phyloP scores from a whole-genome alignment of 108 stramenopile species.

The Pseudonitzschia pungens region DNA sequence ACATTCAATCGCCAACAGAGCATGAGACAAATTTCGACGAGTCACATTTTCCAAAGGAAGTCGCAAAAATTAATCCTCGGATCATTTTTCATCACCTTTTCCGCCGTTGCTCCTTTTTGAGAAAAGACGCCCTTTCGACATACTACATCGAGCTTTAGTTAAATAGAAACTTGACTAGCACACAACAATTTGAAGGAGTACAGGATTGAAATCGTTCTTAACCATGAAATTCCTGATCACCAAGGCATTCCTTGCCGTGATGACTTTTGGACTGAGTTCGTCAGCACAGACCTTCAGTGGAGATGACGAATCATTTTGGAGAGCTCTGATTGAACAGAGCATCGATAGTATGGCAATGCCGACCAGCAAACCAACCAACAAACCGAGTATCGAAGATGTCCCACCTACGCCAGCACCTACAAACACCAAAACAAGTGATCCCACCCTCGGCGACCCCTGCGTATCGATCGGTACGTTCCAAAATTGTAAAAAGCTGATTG shows the following conservation, averaged over 20 bases:
- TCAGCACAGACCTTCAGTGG: neutral
- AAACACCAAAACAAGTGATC: neutral
- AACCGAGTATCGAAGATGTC: neutral
- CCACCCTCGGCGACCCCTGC: neutral
- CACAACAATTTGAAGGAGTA: neutral
- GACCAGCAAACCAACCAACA: neutral
- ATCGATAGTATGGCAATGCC: slow-evolving; percentile 10
- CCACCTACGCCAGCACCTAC: neutral
- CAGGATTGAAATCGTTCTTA: neutral
- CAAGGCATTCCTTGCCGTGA: slow-evolving; percentile 11
- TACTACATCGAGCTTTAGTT: too few species aligned
- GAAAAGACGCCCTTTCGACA: too few species aligned
- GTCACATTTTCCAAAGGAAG: neutral
- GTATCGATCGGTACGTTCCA: neutral
- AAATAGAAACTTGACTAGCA: neutral
- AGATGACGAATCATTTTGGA: neutral
- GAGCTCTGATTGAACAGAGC: neutral
- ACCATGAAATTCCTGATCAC: slow-evolving; percentile 7
- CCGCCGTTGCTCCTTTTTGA: too few species aligned
- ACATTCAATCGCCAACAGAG: neutral
- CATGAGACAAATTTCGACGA: neutral
- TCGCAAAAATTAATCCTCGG: neutral
- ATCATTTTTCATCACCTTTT: neutral
- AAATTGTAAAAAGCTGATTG: neutral
- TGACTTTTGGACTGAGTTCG: slow-evolving; percentile 7